These are phyloP conservation scores for Fusarium pininemorale DNA, from an alignment of 2,329 filamentous ascomycete genomes.

Conservation along the genomic window DNA sequence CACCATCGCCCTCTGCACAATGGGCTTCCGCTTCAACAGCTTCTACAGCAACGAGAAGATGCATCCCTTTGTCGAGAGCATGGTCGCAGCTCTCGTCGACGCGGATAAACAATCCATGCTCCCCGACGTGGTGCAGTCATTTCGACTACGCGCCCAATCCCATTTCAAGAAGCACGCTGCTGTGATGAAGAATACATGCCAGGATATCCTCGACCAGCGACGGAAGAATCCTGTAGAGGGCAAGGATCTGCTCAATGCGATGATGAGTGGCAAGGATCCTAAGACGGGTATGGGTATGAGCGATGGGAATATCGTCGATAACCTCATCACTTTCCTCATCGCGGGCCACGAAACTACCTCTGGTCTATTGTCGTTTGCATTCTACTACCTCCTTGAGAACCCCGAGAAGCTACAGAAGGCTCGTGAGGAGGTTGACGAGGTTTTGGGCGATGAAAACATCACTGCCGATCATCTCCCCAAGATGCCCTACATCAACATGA, in stretches of 20 bases:
- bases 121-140: neutral
- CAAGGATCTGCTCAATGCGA: neutral
- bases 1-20: constrained; percentile 11
- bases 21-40: constrained; percentile 15
- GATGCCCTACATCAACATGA: constrained; percentile 8
- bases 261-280: constrained; percentile 1
- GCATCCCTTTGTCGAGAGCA: neutral
- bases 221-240: neutral
- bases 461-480: neutral
- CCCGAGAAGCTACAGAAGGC: neutral
- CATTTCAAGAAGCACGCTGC: neutral
- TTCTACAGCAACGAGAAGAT: constrained; percentile 8
- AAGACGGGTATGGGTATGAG: constrained; percentile 1
- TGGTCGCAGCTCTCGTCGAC: neutral
- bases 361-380: neutral
- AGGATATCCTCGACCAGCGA: neutral
- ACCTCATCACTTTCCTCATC: constrained; percentile 8
- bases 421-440: neutral
- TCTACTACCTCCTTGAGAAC: constrained; percentile 1
- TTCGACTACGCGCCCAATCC: neutral
- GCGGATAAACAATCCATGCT: neutral
- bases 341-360: constrained; percentile 1
- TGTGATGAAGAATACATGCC: neutral
- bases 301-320: neutral
- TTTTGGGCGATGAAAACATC: neutral